Evolutionary conservation across 495 filamentous ascomycete genomes (phyloP).

Genomic region (Hyaloscypha hepaticicola): DNA sequence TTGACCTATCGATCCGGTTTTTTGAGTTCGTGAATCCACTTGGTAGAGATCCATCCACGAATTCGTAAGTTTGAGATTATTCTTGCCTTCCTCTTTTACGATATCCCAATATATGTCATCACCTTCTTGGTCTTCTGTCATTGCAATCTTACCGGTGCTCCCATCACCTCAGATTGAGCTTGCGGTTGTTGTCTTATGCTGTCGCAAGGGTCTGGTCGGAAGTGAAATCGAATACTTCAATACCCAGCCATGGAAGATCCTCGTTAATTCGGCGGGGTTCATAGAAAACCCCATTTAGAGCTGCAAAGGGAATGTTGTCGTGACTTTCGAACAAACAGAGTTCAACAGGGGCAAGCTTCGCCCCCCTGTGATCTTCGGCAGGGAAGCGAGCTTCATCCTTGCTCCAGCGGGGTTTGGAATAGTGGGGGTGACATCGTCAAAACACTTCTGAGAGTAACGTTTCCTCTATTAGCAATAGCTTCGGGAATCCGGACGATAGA

Average conservation of each 20-base stretch:
- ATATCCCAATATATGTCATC: slow-evolving; percentile 69
- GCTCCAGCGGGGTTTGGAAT: neutral
- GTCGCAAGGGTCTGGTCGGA: slow-evolving; percentile 63
- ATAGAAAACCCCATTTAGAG: too few relatives aligned
- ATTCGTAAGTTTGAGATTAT: slow-evolving; percentile 66
- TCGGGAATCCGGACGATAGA: neutral
- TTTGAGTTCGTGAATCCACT: slow-evolving; percentile 11
- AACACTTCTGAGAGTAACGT: neutral
- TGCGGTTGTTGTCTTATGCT: slow-evolving; percentile 56
- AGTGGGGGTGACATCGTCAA: neutral
- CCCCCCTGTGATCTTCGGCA: neutral
- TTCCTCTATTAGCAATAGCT: neutral
- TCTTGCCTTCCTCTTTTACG: slow-evolving; percentile 50
- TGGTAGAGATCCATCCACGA: neutral
- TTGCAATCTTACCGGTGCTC: slow-evolving; percentile 66
- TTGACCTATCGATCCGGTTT: slow-evolving; percentile 37
- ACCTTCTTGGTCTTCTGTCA: slow-evolving; percentile 56
- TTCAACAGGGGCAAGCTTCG: too few relatives aligned
- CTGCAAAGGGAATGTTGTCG: too few relatives aligned
- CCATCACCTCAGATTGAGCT: slow-evolving; percentile 76
- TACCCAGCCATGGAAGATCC: too few relatives aligned
- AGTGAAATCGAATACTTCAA: slow-evolving; percentile 87
- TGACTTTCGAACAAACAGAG: neutral
- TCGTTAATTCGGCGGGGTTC: too few relatives aligned
- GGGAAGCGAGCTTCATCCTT: neutral